Percentiles rank a stretch among this genome's conserved stretches.
Conservation (phyloP, 2,329 filamentous ascomycete genomes). For the Celoporthe dispersa region DNA sequence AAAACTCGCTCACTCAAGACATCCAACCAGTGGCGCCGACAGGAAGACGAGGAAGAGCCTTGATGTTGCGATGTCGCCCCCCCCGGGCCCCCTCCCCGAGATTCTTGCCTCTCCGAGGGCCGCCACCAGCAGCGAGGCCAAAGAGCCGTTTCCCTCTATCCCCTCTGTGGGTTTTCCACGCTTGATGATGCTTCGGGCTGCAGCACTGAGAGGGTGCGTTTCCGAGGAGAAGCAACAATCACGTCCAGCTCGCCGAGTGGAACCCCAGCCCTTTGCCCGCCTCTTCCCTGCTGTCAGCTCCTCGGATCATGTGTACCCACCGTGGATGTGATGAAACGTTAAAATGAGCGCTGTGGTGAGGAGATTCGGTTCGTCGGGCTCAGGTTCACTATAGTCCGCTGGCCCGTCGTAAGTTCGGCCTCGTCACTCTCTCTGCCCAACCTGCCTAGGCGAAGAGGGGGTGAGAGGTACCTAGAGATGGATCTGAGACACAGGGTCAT, state of each 20-base stretch:
- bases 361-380: not conserved
- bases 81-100: not conserved
- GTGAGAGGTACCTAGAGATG: not conserved
- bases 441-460: not conserved
- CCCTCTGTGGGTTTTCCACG: too few relatives aligned
- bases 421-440: not conserved
- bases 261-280: not conserved
- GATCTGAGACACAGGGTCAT: conserved; percentile 9
- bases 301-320: not conserved
- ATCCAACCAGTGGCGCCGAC: conserved; percentile 1
- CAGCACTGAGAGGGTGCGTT: not conserved
- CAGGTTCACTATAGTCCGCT: not conserved
- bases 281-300: not conserved
- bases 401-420: not conserved
- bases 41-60: not conserved
- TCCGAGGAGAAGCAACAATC: not conserved
- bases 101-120: not conserved
- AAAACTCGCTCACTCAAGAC: conserved; percentile 6
- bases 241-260: not conserved
- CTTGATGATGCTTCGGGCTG: not conserved
- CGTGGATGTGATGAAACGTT: not conserved
- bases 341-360: not conserved
- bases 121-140: not conserved
- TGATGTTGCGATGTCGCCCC: not conserved
- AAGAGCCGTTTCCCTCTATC: not conserved